Conservation (phyloP, 2,329 filamentous ascomycete genomes). For the Ceratocystiopsis brevicomis region DNA sequence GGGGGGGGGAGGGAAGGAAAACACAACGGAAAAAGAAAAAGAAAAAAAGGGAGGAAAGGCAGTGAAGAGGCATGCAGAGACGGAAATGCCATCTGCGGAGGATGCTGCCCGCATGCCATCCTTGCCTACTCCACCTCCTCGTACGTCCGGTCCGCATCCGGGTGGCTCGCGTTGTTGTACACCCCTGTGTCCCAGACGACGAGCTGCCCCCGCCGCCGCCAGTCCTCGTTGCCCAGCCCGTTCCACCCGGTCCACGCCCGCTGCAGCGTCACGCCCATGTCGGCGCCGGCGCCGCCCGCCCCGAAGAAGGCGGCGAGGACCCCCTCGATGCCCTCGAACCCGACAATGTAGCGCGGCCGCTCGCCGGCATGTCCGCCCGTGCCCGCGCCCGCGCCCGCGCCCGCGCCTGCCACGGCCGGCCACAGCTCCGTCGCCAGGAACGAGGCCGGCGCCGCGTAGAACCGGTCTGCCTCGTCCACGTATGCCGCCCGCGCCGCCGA, state of each 20-base stretch:
- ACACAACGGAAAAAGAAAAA: not conserved
- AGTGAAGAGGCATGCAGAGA: not conserved
- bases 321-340: constrained; percentile 38
- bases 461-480: constrained; percentile 76
- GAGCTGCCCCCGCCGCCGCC: constrained; percentile 33
- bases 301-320: constrained; percentile 25
- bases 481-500: constrained; percentile 46
- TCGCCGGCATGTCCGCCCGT: constrained; percentile 7
- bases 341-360: constrained; percentile 38
- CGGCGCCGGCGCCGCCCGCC: constrained; percentile 20
- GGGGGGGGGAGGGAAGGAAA: not conserved
- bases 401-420: constrained; percentile 9
- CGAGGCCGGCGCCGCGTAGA: constrained; percentile 44
- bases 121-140: not conserved
- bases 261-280: constrained; percentile 19
- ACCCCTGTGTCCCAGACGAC: constrained; percentile 39
- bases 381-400: not conserved
- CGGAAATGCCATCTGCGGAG: not conserved
- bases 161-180: constrained; percentile 10
- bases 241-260: constrained; percentile 40
- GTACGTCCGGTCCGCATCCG: constrained; percentile 2
- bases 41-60: not conserved
- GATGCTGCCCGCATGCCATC: too few relatives aligned
- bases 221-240: constrained; percentile 44
- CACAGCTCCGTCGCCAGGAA: constrained; percentile 41